Evolutionary conservation across 768 basidiomycete species (phyloP).

Genomic region (Mycena vitilis): DNA sequence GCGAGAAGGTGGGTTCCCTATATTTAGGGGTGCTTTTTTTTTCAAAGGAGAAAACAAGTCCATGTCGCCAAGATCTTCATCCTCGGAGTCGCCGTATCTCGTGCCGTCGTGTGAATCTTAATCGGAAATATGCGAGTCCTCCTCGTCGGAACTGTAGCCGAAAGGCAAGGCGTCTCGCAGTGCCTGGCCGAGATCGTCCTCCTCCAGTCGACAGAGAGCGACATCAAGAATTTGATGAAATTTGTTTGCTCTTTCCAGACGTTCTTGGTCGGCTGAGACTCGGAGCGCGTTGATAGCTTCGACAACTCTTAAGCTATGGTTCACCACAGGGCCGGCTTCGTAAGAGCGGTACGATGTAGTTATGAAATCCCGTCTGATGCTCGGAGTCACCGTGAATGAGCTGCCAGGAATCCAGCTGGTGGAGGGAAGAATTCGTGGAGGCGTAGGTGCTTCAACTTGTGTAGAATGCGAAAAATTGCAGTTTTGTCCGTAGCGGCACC

Average conservation of each 20-base stretch:
- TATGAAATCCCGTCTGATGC: not conserved
- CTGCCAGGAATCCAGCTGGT: too few species aligned
- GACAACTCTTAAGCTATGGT: not conserved
- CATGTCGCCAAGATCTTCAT: conserved; percentile 21
- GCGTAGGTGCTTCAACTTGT: not conserved
- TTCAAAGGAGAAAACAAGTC: conserved; percentile 24
- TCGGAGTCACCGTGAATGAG: too few species aligned
- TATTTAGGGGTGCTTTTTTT: conserved; percentile 13
- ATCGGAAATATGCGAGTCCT: not conserved
- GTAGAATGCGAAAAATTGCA: conserved; percentile 16
- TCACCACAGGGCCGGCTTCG: not conserved
- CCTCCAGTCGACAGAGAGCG: not conserved
- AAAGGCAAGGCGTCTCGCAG: not conserved
- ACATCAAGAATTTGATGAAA: conserved; percentile 15
- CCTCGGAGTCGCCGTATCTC: conserved; percentile 13
- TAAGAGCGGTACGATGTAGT: not conserved
- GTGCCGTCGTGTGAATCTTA: not conserved
- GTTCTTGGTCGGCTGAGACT: conserved; percentile 9
- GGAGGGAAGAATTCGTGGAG: not conserved
- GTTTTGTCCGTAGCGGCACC: conserved; percentile 17
- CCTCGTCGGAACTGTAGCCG: not conserved
- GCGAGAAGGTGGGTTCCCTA: conserved; percentile 17
- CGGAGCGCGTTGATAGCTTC: conserved; percentile 23
- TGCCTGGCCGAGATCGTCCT: conserved; percentile 11
- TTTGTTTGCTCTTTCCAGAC: not conserved